Evolutionary conservation across 2,329 filamentous ascomycete species (phyloP).

Genomic region (Ceratocystis variospora): DNA sequence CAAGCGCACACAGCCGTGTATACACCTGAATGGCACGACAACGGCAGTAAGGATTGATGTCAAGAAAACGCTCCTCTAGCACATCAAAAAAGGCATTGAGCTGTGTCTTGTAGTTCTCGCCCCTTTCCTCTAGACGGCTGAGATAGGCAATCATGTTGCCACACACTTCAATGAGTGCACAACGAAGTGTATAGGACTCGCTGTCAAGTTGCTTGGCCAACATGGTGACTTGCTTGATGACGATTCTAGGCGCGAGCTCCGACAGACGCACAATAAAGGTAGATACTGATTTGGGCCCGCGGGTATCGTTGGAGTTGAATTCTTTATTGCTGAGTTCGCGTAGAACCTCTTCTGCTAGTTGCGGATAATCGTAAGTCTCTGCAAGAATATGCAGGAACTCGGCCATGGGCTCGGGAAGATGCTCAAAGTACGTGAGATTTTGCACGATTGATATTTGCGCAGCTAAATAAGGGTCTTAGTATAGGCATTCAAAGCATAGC

Average conservation of each 20-base stretch:
- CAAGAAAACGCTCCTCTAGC: constrained; percentile 86
- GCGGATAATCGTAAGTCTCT: constrained; percentile 94
- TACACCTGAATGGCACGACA: constrained; percentile 89
- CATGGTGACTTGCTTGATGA: constrained; percentile 95
- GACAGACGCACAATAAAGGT: constrained; percentile 87
- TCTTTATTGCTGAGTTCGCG: constrained; percentile 94
- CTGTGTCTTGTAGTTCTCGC: constrained; percentile 86
- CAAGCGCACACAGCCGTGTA: constrained; percentile 79
- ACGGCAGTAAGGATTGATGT: constrained; percentile 91
- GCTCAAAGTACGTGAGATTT: constrained; percentile 95
- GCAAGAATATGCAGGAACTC: constrained; percentile 92
- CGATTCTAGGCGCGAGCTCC: constrained; percentile 75
- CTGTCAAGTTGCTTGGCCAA: constrained; percentile 90
- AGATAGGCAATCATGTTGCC: constrained; percentile 88
- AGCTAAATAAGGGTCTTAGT: constrained; percentile 39
- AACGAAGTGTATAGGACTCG: constrained; percentile 91
- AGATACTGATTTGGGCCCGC: constrained; percentile 91
- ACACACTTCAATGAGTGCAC: constrained; percentile 89
- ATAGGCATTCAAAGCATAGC: constrained; percentile 1
- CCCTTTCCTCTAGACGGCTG: constrained; percentile 78
- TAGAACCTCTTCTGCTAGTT: constrained; percentile 84
- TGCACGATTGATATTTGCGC: constrained; percentile 97
- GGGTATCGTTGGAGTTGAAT: constrained; percentile 92
- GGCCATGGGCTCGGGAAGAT: constrained; percentile 97
- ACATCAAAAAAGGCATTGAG: constrained; percentile 96